phyloP scores from a whole-genome alignment of 257 asterid species.

The Cinchona pubescens region DNA sequence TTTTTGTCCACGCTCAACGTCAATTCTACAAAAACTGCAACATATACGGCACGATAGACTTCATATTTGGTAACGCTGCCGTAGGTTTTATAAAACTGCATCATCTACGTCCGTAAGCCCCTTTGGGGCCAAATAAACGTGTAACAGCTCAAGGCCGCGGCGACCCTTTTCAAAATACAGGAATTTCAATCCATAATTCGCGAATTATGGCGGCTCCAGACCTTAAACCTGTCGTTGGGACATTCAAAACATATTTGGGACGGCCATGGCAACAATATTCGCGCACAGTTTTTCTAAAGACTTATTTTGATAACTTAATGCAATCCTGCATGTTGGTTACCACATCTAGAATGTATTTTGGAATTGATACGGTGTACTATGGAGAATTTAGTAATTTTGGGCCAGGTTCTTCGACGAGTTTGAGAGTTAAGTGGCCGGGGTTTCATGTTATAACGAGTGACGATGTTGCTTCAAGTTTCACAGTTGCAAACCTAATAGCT shows the following conservation, averaged over 20 bases:
- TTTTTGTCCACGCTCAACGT: conserved; percentile 74
- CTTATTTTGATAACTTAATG: conserved; percentile 44
- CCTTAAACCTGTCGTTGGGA: conserved; percentile 38
- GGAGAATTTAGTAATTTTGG: conserved; percentile 79
- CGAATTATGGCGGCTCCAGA: conserved; percentile 62
- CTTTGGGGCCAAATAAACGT: conserved; percentile 61
- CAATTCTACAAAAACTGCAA: conserved; percentile 69
- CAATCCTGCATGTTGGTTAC: conserved; percentile 68
- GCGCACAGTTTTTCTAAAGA: conserved; percentile 61
- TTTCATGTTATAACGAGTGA: conserved; percentile 41
- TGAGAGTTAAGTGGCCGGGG: conserved; percentile 74
- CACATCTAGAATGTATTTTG: conserved; percentile 60
- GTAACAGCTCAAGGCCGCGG: conserved; percentile 89
- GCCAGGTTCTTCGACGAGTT: conserved; percentile 41
- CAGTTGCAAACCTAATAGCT: conserved; percentile 60
- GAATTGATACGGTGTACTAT: conserved; percentile 59
- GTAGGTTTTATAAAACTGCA: conserved; percentile 69
- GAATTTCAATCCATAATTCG: conserved; percentile 65
- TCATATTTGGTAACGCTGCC: conserved; percentile 83
- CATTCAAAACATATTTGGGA: conserved; percentile 55
- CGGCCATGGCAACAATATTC: conserved; percentile 83
- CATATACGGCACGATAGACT: conserved; percentile 74
- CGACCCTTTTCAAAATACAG: conserved; percentile 91
- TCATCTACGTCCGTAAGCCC: conserved; percentile 70
- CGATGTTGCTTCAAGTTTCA: conserved; percentile 46